Evolutionary conservation across 352 stramenopile genomes (phyloP), one percentile per base, ranked within the genome.

Genomic region (Phytophthora boehmeriae): DNA sequence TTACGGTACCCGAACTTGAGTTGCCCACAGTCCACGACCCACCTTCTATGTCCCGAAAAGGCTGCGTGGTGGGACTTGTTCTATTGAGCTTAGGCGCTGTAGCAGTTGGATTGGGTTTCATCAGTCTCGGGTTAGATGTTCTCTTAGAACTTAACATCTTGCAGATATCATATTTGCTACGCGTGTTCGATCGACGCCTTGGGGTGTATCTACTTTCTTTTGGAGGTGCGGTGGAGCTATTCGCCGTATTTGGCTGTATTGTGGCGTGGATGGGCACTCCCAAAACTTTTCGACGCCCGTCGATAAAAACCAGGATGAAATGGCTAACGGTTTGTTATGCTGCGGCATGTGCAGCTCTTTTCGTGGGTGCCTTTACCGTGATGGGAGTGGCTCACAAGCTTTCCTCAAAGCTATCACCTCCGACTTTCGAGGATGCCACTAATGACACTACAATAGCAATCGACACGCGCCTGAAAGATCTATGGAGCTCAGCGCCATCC

Each of bases 141-240:
- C 62, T 90, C 38, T 83, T 83, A 13, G 65, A 89, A 27, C 70
- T 90, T 39, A 93, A 90, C 48, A 71, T 93, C 27, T 64, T 92
- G 13, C 80, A 89, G 44, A 45, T 90, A 1, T 86, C 84, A 42
- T 78, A 79, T 23, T 25, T 90, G 23, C 45, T 92, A 10, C 70
- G 66, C 1, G 70, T 83, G 4, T 82, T 90, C 43, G 78, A 90
- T 41, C 76, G 71, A 13, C 66, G 75, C 34, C 49, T 89, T 30
- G 78, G 76, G 5, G 54, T 80, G 0, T 90, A 89, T 25, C 51
- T 90, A 20, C 54, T 87, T 2, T 35, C 53, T 1, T 50, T 76
- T 4, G 84, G 84, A n/a, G 59, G 56, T 5, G 36, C 34, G 0
- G 53, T 93, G n/a, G 54, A 69, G 8, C 20, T 71, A 0, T 85